Percentiles rank a stretch among this genome's conserved stretches.
Conservation (phyloP, 2,329 filamentous ascomycete genomes). For the Ramularia endophylla region DNA sequence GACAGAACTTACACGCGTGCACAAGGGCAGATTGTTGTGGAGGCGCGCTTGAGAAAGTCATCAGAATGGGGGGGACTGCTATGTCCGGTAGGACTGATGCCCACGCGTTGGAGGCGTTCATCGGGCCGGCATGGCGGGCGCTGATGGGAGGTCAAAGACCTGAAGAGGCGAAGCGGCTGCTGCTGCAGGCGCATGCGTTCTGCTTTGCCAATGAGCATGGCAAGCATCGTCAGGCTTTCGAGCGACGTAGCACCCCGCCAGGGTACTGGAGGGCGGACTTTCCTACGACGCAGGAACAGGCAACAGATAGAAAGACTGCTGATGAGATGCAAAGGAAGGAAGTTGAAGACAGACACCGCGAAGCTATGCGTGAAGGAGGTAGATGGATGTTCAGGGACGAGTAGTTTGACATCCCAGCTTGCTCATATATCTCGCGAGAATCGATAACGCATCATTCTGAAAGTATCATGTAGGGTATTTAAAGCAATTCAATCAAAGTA, state of each 20-base stretch:
- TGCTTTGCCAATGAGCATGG: slow-evolving; percentile 69
- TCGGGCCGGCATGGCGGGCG: slow-evolving; percentile 22
- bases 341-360: slow-evolving; percentile 67
- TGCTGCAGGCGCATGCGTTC: slow-evolving; percentile 70
- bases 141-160: slow-evolving; percentile 18
- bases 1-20: slow-evolving; percentile 68
- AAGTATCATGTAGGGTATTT: too few relatives aligned
- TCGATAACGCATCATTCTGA: too few relatives aligned
- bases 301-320: slow-evolving; percentile 59
- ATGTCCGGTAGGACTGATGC: slow-evolving; percentile 21
- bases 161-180: slow-evolving; percentile 58
- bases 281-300: slow-evolving; percentile 75
- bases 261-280: slow-evolving; percentile 92
- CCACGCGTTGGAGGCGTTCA: slow-evolving; percentile 23
- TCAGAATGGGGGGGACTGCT: slow-evolving; percentile 33
- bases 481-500: too few relatives aligned
- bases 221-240: slow-evolving; percentile 69
- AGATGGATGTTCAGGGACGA: slow-evolving; percentile 81
- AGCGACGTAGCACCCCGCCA: slow-evolving; percentile 66
- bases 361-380: slow-evolving; percentile 72
- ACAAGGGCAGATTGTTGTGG: slow-evolving; percentile 72
- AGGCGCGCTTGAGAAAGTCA: slow-evolving; percentile 62
- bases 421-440: too few relatives aligned
- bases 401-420: slow-evolving; percentile 11
- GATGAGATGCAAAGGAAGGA: slow-evolving; percentile 56